Evolutionary conservation across 2,329 filamentous ascomycete species (phyloP).

Genomic region (Penicillium palitans): DNA sequence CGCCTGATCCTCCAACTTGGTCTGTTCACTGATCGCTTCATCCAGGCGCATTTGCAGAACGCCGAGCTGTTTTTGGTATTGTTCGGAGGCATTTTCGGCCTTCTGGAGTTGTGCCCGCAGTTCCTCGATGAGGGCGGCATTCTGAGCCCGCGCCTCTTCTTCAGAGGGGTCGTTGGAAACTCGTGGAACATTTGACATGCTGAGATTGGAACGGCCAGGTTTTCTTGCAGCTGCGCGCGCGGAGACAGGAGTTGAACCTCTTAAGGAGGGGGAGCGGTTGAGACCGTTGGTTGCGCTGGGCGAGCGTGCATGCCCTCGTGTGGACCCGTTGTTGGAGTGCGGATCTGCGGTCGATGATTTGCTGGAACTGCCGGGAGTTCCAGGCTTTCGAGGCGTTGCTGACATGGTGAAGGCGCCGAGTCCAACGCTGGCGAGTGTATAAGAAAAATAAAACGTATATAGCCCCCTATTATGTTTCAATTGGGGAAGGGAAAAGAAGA

Average conservation of each 20-base stretch:
- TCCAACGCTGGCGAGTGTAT: constrained; percentile 16
- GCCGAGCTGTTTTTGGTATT: constrained; percentile 79
- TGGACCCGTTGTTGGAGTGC: constrained; percentile 36
- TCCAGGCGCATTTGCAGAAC: constrained; percentile 83
- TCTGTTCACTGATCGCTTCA: constrained; percentile 78
- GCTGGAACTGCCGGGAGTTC: constrained; percentile 35
- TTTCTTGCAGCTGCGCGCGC: constrained; percentile 70
- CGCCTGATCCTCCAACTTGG: constrained; percentile 79
- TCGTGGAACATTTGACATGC: constrained; percentile 47
- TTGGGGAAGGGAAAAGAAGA: constrained; percentile 3
- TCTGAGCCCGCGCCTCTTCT: constrained; percentile 75
- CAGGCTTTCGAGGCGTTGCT: constrained; percentile 46
- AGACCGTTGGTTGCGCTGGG: constrained; percentile 52
- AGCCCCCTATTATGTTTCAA: not conserved
- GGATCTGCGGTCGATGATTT: constrained; percentile 35
- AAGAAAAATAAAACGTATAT: constrained; percentile 12
- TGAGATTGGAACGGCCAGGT: constrained; percentile 47
- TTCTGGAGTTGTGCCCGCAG: constrained; percentile 78
- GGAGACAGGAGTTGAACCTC: constrained; percentile 60
- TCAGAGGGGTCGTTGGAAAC: constrained; percentile 55
- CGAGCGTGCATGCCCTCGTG: constrained; percentile 48
- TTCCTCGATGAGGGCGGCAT: constrained; percentile 76
- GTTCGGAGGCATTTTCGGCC: constrained; percentile 74
- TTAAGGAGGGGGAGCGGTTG: constrained; percentile 65
- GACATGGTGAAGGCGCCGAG: constrained; percentile 39